A percentile compares a stretch with the other conserved stretches of the same genome.
phyloP scores from a whole-genome alignment of 1,284 basidiomycete species.

The Spongispora temasekensis region DNA sequence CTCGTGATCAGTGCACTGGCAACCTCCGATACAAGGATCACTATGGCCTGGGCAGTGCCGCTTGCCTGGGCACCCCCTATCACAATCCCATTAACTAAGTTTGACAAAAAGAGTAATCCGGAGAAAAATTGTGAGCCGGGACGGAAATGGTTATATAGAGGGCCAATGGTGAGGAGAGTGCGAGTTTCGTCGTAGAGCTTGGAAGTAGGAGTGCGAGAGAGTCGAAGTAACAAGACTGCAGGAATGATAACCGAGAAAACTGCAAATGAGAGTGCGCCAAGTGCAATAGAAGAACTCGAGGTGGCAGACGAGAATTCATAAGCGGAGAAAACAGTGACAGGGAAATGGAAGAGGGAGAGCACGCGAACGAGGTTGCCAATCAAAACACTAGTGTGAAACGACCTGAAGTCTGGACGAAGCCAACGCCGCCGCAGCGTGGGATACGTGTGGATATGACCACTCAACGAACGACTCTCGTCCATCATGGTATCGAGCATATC shows the following conservation, averaged over 20 bases:
- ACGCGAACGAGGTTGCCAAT: slow-evolving; percentile 91
- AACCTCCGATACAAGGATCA: slow-evolving; percentile 87
- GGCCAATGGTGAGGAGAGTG: slow-evolving; percentile 87
- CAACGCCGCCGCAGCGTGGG: slow-evolving; percentile 41
- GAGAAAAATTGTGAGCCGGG: slow-evolving; percentile 92
- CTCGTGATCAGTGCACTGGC: slow-evolving; percentile 82
- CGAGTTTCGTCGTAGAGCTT: slow-evolving; percentile 95
- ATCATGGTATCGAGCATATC: slow-evolving; percentile 47
- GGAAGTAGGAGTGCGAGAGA: slow-evolving; percentile 79
- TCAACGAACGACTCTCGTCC: slow-evolving; percentile 62
- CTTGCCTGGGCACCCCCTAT: slow-evolving; percentile 89
- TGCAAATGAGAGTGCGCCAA: slow-evolving; percentile 77
- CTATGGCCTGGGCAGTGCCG: slow-evolving; percentile 88
- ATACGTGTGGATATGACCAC: slow-evolving; percentile 34
- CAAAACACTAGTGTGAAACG: slow-evolving; percentile 75
- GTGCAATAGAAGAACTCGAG: slow-evolving; percentile 53
- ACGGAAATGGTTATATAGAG: slow-evolving; percentile 95
- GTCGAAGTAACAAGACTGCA: slow-evolving; percentile 69
- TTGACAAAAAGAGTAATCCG: slow-evolving; percentile 77
- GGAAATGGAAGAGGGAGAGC: slow-evolving; percentile 90
- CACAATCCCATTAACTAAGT: slow-evolving; percentile 78
- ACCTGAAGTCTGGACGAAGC: slow-evolving; percentile 68
- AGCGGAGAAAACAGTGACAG: slow-evolving; percentile 88
- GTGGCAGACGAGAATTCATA: slow-evolving; percentile 48
- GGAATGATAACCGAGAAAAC: slow-evolving; percentile 83